Conservation (phyloP, 2,329 filamentous ascomycete species). For the Cytospora mali region DNA sequence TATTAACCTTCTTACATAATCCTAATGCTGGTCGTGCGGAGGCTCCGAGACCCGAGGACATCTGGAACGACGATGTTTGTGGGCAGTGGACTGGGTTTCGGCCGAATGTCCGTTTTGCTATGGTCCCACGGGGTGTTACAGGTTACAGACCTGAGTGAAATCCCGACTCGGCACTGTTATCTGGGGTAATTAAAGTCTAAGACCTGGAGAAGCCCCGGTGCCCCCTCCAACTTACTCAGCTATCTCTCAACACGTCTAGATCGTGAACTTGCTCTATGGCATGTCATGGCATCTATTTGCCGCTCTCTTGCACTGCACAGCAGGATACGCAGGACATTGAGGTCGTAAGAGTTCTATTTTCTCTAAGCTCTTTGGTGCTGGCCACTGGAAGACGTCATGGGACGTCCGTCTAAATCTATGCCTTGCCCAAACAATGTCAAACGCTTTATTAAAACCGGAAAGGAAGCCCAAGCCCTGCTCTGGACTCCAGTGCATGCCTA, state of each 20-base stretch:
- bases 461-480: not conserved
- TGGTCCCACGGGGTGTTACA: no score
- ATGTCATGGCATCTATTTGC: not conserved
- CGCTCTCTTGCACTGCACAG: no score
- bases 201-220: no score
- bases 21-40: no score
- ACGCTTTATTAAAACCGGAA: not conserved
- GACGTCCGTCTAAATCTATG: not conserved
- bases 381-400: not conserved
- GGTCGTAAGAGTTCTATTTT: not conserved
- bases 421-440: not conserved
- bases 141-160: no score
- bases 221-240: no score
- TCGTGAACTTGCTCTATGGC: not conserved
- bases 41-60: not conserved
- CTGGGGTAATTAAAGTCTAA: no score
- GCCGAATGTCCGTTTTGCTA: no score
- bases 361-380: not conserved
- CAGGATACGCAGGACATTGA: no score
- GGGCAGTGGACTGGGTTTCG: no score
- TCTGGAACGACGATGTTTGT: no score
- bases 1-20: slow-evolving; percentile 1
- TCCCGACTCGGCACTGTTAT: no score
- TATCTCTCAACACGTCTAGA: not conserved
- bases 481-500: not conserved